Evolutionary conservation across 192 early-diverging fungal genomes (phyloP).

Genomic region (Funneliformis geosporum): DNA sequence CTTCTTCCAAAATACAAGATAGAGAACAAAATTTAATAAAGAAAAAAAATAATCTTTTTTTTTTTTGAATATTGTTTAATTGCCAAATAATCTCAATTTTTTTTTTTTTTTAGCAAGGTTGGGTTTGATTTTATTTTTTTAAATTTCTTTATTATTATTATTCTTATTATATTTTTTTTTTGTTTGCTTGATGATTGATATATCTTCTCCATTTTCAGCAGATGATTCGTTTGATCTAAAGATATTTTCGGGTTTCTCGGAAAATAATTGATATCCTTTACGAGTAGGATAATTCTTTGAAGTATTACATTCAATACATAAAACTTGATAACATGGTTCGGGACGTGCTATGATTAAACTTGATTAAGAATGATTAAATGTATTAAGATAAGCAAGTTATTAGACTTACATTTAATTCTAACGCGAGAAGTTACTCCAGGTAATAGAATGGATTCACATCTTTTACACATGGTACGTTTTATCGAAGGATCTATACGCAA

Average conservation of each 20-base stretch:
- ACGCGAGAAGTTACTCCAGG: slow-evolving; percentile 26
- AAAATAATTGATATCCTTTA: slow-evolving; percentile 18
- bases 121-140: too few species aligned
- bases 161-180: too few species aligned
- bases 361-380: not conserved
- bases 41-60: too few species aligned
- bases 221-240: not conserved
- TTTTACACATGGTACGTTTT: slow-evolving; percentile 26
- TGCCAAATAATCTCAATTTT: too few species aligned
- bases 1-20: too few species aligned
- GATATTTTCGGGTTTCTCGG: slow-evolving; percentile 30
- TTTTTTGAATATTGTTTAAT: too few species aligned
- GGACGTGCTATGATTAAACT: not conserved
- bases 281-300: not conserved
- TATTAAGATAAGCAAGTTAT: not conserved
- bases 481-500: slow-evolving; percentile 33
- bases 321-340: slow-evolving; percentile 8
- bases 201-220: not conserved
- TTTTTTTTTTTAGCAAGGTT: too few species aligned
- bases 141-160: too few species aligned
- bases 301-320: slow-evolving; percentile 7
- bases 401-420: slow-evolving; percentile 30
- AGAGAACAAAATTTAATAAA: too few species aligned
- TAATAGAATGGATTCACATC: slow-evolving; percentile 28
- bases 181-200: not conserved